Evolutionary conservation across 176 grass and related monocot species (phyloP).

Genomic region (Juncus effusus): DNA sequence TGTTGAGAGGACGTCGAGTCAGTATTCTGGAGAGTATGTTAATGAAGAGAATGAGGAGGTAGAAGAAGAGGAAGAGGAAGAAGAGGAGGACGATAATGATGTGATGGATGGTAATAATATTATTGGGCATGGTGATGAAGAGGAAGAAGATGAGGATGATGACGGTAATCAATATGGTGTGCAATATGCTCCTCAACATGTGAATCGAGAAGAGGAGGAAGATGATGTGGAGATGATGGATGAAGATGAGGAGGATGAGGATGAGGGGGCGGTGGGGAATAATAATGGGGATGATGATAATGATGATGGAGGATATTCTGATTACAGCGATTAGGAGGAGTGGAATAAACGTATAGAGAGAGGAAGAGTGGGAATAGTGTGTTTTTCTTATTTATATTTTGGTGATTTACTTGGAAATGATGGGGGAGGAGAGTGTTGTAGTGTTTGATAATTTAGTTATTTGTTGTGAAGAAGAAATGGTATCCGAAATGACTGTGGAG

Average conservation of each 20-base stretch:
- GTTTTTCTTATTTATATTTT: too few species aligned
- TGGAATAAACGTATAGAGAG: not conserved
- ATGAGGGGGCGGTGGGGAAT: constrained; percentile 21
- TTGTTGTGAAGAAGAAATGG: too few species aligned
- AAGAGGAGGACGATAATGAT: constrained; percentile 29
- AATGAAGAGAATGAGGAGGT: constrained; percentile 46
- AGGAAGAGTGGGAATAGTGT: too few species aligned
- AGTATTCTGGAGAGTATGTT: constrained; percentile 34
- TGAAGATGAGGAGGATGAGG: constrained; percentile 22
- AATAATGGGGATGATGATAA: constrained; percentile 29
- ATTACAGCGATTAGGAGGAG: constrained; percentile 32
- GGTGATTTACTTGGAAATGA: too few species aligned
- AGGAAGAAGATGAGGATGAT: constrained; percentile 47
- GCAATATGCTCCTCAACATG: constrained; percentile 24
- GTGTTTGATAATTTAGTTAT: too few species aligned
- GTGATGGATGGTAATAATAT: constrained; percentile 46
- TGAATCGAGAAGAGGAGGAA: constrained; percentile 27
- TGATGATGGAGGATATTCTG: constrained; percentile 34
- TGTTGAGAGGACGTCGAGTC: constrained; percentile 15
- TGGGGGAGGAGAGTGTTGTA: too few species aligned
- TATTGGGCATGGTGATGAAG: constrained; percentile 35
- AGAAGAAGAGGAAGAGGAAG: constrained; percentile 50
- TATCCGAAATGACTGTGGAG: too few species aligned
- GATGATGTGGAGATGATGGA: constrained; percentile 42
- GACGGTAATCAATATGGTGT: constrained; percentile 41